Evolutionary conservation across 805 yeast species (phyloP), one percentile per base, ranked within the genome.

Genomic region (Candida nonsorbophila): DNA sequence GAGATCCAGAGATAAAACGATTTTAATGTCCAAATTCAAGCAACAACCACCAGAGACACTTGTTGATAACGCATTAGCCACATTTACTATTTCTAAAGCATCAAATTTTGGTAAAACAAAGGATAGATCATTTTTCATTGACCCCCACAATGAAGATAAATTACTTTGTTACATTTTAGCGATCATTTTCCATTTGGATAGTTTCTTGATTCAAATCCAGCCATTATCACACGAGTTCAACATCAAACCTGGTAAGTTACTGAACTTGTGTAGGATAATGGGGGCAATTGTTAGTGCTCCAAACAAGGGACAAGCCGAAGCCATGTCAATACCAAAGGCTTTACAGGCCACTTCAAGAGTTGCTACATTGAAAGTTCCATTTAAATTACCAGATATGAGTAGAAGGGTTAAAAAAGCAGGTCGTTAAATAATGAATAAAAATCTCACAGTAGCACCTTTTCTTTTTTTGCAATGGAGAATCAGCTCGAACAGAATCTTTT

Each of bases 101-200:
- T 75, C 84, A 6, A 71, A 67, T 29, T 71, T 76, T 38, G 94
- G 92, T 34, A 78, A 74, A 53, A 62, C 83, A n/a, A 81, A 79
- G 50, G 86, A 80, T 38, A 73, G 79, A 43, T 70, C 80, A n/a
- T 90, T 74, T 52, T 66, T 73, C 38, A 74, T 92, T 37, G 97
- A 92, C 49, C 96, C 97, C 22, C 80, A 75, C 45, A 74, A 77
- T 49, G 95, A 86, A 55, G 95, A 86, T 58, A 86, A 82, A 58
- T 65, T 92, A 27, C 63, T 92, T 41, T 83, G 95, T 56, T 81
- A 76, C 57, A 64, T 87, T 27, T 62, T 92, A 37, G 83, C 81
- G 5, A 58, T 82, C 22, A 67, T 83, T 22, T 62, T 92, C 49
- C 90, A 81, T 53, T 67, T 88, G 32, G 85, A 85, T 52, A 77